A percentile compares a stretch with the other conserved stretches of the same genome.
Evolutionary conservation across 345 rosid species (phyloP).

Genomic region (Salix exigua): DNA sequence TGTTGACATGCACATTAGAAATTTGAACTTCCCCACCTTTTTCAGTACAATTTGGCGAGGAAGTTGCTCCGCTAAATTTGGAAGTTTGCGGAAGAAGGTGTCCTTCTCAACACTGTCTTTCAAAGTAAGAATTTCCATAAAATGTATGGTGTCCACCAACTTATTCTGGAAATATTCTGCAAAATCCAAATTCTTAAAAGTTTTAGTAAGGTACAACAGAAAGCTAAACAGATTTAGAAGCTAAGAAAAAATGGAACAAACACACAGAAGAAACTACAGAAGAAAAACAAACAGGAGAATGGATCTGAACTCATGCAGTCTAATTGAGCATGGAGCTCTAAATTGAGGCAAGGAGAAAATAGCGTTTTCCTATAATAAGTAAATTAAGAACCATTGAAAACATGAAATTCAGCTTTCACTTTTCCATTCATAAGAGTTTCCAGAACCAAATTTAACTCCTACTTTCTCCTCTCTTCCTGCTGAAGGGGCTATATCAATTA

Average conservation of each 20-base stretch:
- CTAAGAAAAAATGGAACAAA: background rate
- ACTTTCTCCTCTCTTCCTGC: background rate
- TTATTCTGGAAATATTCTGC: constrained; percentile 98
- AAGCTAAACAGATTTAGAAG: background rate
- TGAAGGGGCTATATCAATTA: background rate
- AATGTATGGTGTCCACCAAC: constrained; percentile 99
- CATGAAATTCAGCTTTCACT: background rate
- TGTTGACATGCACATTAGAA: constrained; percentile 11
- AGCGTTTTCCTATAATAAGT: background rate
- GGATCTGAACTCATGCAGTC: background rate
- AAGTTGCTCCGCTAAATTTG: constrained; percentile 94
- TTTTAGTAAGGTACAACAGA: no score
- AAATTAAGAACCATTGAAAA: background rate
- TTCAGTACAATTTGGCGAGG: constrained; percentile 94
- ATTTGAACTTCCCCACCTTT: constrained; percentile 52
- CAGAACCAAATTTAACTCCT: background rate
- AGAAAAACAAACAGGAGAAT: background rate
- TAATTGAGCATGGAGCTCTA: background rate
- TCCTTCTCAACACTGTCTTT: constrained; percentile 97
- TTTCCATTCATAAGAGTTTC: background rate
- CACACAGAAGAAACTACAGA: background rate
- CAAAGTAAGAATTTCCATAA: constrained; percentile 92
- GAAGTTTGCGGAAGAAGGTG: constrained; percentile 94
- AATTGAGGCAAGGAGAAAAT: background rate
- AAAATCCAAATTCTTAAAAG: constrained; percentile 18